phyloP scores from a whole-genome alignment of 108 stramenopile genomes.

The Cylindrotheca closterium region DNA sequence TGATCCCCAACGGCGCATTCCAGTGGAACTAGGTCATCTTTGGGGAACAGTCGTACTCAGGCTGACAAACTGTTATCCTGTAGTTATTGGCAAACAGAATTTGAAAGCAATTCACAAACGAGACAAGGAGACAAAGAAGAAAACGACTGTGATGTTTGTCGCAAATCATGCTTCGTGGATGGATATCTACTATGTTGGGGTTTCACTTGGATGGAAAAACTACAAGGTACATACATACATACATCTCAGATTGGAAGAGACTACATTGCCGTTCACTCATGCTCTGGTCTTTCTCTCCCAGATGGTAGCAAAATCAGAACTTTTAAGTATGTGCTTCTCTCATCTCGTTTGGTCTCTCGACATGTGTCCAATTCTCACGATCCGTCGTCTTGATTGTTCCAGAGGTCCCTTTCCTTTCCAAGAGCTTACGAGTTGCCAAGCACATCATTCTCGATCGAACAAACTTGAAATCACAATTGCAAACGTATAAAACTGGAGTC shows the following conservation, averaged over 20 bases:
- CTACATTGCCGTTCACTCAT: too few relatives aligned
- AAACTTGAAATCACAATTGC: constrained; percentile 47
- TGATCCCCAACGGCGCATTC: background rate
- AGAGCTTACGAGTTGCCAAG: constrained; percentile 41
- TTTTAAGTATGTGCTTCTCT: too few relatives aligned
- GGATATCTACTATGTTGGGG: constrained; percentile 69
- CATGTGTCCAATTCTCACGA: too few relatives aligned
- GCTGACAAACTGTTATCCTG: constrained; percentile 1
- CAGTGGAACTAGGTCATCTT: background rate
- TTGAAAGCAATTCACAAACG: background rate
- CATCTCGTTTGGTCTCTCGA: too few relatives aligned
- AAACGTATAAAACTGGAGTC: constrained; percentile 60
- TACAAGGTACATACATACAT: too few relatives aligned
- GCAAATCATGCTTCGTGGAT: constrained; percentile 73
- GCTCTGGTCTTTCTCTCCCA: too few relatives aligned
- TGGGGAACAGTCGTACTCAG: background rate
- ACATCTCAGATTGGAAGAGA: too few relatives aligned
- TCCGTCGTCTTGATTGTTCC: too few relatives aligned
- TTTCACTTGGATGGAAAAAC: constrained; percentile 66
- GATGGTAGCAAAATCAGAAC: background rate
- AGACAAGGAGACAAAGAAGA: constrained; percentile 13
- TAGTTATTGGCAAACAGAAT: background rate
- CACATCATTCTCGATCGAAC: constrained; percentile 59
- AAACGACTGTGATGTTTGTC: constrained; percentile 63
- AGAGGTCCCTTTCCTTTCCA: constrained; percentile 70